Evolutionary conservation across 441 rosid genomes (phyloP).

Genomic region (Pelargonium australe): DNA sequence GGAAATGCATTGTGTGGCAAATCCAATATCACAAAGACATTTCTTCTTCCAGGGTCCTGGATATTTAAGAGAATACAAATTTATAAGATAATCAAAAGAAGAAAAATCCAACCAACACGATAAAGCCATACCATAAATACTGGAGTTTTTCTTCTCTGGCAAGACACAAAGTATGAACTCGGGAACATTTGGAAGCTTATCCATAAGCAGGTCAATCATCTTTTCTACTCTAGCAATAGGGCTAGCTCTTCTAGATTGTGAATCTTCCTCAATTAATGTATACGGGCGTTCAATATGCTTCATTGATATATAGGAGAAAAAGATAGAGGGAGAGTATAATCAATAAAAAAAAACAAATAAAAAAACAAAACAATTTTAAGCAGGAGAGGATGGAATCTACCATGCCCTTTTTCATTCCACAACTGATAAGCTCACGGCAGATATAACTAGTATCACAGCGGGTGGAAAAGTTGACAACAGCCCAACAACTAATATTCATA

Average conservation of each 20-base stretch:
- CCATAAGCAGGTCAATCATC: conserved; percentile 55
- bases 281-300: conserved; percentile 71
- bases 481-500: conserved; percentile 50
- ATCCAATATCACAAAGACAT: conserved; percentile 60
- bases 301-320: conserved; percentile 19
- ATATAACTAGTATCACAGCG: conserved; percentile 68
- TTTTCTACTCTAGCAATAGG: conserved; percentile 70
- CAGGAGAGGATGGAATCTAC: conserved; percentile 36
- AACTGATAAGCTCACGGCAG: conserved; percentile 66
- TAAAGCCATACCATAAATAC: conserved; percentile 56
- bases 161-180: conserved; percentile 67
- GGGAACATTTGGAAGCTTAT: conserved; percentile 55
- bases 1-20: conserved; percentile 80
- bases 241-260: conserved; percentile 37
- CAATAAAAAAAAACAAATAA: not conserved
- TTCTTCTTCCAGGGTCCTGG: conserved; percentile 92
- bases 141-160: conserved; percentile 80
- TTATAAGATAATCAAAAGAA: conserved; percentile 7
- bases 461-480: conserved; percentile 82
- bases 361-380: conserved; percentile 4
- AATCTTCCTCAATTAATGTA: conserved; percentile 74
- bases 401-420: conserved; percentile 77
- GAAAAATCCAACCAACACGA: conserved; percentile 5
- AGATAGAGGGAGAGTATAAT: conserved; percentile 16
- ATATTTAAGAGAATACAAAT: conserved; percentile 22